Conservation (phyloP, 1,284 basidiomycete species). For the Peniophora sp. region DNA sequence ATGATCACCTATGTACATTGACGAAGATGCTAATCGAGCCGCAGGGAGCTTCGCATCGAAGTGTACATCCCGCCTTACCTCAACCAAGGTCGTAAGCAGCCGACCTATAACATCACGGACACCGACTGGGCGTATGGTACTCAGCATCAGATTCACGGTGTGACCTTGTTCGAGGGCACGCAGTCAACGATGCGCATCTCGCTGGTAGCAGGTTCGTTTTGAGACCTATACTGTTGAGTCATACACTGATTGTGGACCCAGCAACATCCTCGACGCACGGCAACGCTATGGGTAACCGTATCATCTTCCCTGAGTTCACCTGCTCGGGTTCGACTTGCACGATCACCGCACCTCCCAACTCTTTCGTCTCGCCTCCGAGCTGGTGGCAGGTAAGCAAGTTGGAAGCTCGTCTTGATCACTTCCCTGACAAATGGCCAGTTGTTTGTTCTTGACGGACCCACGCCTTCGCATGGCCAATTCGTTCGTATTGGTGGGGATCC, state of each 20-base stretch:
- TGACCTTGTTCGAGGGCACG: conserved; percentile 49
- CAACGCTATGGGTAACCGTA: conserved; percentile 66
- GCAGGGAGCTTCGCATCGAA: conserved; percentile 60
- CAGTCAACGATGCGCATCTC: conserved; percentile 53
- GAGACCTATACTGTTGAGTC: not conserved
- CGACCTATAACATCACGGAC: conserved; percentile 44
- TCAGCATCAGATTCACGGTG: conserved; percentile 37
- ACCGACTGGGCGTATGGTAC: conserved; percentile 57
- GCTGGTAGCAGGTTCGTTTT: conserved; percentile 46
- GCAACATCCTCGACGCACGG: conserved; percentile 73
- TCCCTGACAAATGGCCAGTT: conserved; percentile 19
- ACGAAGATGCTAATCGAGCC: no score
- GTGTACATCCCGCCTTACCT: conserved; percentile 73
- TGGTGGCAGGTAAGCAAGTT: conserved; percentile 44
- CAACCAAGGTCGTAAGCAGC: conserved; percentile 45
- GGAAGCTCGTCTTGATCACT: no score
- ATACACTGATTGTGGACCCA: conserved; percentile 14
- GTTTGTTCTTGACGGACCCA: conserved; percentile 67
- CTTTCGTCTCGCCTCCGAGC: conserved; percentile 64
- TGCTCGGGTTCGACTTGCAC: conserved; percentile 57
- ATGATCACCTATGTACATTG: no score
- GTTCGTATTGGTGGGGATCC: conserved; percentile 73
- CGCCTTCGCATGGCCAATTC: conserved; percentile 64
- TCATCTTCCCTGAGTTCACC: conserved; percentile 59
- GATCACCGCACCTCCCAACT: conserved; percentile 61